phyloP scores from a whole-genome alignment of 495 filamentous ascomycete species.

The Lentithecium fluviatile region DNA sequence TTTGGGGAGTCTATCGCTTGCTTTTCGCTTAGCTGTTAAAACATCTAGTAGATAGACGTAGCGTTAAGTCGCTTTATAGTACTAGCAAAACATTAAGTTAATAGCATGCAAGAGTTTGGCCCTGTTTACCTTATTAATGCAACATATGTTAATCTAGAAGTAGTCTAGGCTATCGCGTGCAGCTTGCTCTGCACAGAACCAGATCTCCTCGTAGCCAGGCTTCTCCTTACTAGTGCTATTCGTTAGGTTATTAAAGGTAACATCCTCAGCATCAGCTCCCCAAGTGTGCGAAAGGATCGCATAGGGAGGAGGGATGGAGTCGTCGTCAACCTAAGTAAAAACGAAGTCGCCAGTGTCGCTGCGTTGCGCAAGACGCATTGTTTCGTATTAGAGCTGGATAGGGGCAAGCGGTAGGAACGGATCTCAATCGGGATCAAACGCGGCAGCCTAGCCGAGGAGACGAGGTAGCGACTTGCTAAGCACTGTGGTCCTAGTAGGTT shows the following conservation, averaged over 20 bases:
- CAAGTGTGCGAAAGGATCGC: conserved; percentile 15
- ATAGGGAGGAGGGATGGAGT: neutral
- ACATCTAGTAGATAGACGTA: neutral
- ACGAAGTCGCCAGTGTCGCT: conserved; percentile 1
- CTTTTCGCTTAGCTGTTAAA: neutral
- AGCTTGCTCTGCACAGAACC: conserved; percentile 15
- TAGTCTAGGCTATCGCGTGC: conserved; percentile 1
- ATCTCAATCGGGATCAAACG: neutral
- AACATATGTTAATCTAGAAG: too few species aligned
- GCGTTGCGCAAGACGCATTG: conserved; percentile 1
- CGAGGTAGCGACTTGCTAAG: too few species aligned
- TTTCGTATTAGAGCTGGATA: neutral
- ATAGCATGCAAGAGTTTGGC: neutral
- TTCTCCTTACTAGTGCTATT: conserved; percentile 4
- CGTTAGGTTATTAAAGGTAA: conserved; percentile 10
- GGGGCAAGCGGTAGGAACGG: neutral
- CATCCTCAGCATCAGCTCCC: conserved; percentile 7
- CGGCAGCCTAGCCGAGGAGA: conserved; percentile 1
- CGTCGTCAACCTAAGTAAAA: neutral
- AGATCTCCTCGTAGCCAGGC: conserved; percentile 15
- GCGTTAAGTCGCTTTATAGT: conserved; percentile 1
- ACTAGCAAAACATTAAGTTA: conserved; percentile 11
- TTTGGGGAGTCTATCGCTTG: too few species aligned
- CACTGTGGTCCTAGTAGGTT: too few species aligned
- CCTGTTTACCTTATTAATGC: too few species aligned